phyloP scores from a whole-genome alignment of 805 yeast species.

The Candida sanyiensis region DNA sequence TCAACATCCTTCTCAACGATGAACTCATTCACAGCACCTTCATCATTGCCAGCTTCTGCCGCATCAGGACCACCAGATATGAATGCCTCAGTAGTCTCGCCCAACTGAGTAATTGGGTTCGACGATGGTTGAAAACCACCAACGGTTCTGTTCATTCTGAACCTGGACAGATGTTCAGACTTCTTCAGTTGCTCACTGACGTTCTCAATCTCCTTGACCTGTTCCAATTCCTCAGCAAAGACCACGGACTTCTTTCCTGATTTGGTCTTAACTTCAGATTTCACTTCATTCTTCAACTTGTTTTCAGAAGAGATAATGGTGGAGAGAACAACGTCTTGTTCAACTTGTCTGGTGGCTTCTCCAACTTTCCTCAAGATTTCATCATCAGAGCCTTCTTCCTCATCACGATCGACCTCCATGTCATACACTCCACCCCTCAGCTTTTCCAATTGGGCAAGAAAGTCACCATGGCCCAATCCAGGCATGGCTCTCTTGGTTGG shows the following conservation, averaged over 20 bases:
- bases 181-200: conserved; percentile 42
- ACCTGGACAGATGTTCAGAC: conserved; percentile 17
- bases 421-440: conserved; percentile 18
- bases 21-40: conserved; percentile 3
- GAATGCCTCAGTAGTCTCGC: background rate
- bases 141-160: conserved; percentile 15
- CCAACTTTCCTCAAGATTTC: background rate
- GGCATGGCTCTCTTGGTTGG: conserved; percentile 17
- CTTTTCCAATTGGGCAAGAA: conserved; percentile 19
- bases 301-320: background rate
- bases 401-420: conserved; percentile 2
- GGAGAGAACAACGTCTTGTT: background rate
- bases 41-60: background rate
- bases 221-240: conserved; percentile 44
- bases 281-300: background rate
- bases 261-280: background rate
- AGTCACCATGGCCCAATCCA: conserved; percentile 16
- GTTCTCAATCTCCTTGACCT: conserved; percentile 53
- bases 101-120: background rate
- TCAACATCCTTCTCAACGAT: conserved; percentile 9
- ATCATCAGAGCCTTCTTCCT: conserved; percentile 7
- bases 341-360: background rate
- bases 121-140: background rate
- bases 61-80: conserved; percentile 1
- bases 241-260: conserved; percentile 42